Evolutionary conservation across 495 filamentous ascomycete genomes (phyloP), one percentile per base, ranked within the genome.

Genomic region (Neurospora sp.): DNA sequence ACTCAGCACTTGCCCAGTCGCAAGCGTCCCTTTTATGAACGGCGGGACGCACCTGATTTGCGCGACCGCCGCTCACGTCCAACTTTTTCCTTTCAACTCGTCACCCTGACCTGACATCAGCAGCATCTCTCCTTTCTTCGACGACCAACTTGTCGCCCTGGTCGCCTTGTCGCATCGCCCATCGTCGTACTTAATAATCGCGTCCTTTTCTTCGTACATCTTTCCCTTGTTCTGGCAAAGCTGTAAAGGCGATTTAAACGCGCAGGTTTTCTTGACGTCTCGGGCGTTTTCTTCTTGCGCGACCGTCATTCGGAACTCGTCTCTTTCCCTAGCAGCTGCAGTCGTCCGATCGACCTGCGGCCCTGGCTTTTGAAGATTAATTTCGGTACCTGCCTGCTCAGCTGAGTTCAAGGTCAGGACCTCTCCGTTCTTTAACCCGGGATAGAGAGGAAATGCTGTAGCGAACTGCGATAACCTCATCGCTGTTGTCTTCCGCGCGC

Each of bases 1-100:
- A 66, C 7, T 66, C 22, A 61, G 27, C 53, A 66, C 53, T 66
- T 66, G 53, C 53, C 53, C 53, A 66, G 53, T 66, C 22, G 53
- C 53, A 66, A 66, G 12, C 48, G 53, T 66, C 53, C 53, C 53
- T 66, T 61, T 66, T 66, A 66, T 66, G 53, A 66, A 66, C 53
- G 31, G 53, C 53, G 27, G 27, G 27, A 66, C 53, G 7, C 53
- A 66, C 53, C 91, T 92, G 96, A 71, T 73, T 75, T 76, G 70
- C 75, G 70, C 69, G 68, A 73, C 76, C 70, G 59, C 53, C 3
- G 53, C 53, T 9, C 53, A 70, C 59, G 44, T 37, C 73, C 75
- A 74, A 74, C 76, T 80, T 80, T 79, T 80, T 76, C 72, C 78
- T 74, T 77, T 74, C 77, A 78, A 74, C 79, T 66, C 53, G 53